These are phyloP conservation scores for Trypanosomatidae sp. DNA, from an alignment of 208 protist species.

Conservation along the genomic window DNA sequence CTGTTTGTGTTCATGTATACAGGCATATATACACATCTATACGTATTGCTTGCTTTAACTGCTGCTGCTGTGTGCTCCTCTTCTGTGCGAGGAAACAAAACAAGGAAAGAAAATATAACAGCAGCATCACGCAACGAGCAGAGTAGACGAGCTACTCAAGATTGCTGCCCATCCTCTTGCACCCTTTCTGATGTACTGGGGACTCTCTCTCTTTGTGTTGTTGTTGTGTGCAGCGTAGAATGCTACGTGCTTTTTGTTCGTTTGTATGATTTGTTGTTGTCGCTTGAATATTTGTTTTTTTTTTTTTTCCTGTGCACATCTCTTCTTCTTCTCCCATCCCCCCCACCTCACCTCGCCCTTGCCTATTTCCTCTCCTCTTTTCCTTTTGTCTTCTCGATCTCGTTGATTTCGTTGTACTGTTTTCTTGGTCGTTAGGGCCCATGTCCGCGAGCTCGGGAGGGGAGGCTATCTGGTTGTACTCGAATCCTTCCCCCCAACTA, in stretches of 20 bases:
- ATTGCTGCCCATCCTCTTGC: background rate
- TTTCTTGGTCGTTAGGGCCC: background rate
- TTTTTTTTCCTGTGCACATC: background rate
- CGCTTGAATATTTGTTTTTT: background rate
- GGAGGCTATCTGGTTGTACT: background rate
- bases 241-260: background rate
- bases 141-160: background rate
- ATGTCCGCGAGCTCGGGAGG: background rate
- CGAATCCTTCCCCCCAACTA: background rate
- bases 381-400: background rate
- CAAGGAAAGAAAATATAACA: background rate
- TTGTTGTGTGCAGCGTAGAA: background rate
- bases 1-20: background rate
- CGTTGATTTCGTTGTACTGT: background rate
- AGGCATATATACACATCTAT: background rate
- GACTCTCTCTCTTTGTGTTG: background rate
- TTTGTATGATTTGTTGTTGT: background rate
- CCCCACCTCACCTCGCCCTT: background rate
- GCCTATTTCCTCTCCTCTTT: background rate
- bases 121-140: background rate
- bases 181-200: background rate
- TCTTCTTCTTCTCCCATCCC: background rate
- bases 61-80: background rate
- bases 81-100: background rate
- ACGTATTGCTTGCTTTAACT: background rate